Evolutionary conservation across 306 rosid species (phyloP).

Genomic region (Chamaecrista fasciculata): DNA sequence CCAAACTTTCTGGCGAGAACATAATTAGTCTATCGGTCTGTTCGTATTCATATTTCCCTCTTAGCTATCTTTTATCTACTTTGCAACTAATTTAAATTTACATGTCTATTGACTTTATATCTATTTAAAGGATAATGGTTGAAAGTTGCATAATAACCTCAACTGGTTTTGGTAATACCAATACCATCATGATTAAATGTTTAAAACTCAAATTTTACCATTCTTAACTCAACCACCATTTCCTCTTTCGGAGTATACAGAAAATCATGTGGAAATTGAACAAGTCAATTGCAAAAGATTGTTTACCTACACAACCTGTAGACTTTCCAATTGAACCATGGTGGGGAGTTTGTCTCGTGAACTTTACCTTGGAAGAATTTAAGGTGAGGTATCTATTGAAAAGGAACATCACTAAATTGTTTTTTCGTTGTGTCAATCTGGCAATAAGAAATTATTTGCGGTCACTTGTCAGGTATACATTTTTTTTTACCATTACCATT

Average conservation of each 20-base stretch:
- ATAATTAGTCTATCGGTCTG: not conserved
- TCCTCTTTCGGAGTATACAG: slow-evolving; percentile 64
- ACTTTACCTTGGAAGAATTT: slow-evolving; percentile 95
- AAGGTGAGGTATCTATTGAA: slow-evolving; percentile 61
- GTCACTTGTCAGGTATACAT: slow-evolving; percentile 9
- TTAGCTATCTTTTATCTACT: not conserved
- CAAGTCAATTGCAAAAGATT: slow-evolving; percentile 95
- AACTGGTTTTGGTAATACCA: slow-evolving; percentile 10
- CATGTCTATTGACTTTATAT: not conserved
- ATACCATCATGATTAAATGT: slow-evolving; percentile 13
- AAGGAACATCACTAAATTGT: not conserved
- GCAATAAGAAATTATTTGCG: slow-evolving; percentile 19
- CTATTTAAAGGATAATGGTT: slow-evolving; percentile 15
- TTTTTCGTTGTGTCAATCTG: slow-evolving; percentile 7
- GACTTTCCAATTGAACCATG: slow-evolving; percentile 87
- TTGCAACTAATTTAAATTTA: slow-evolving; percentile 10
- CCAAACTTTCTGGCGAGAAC: slow-evolving; percentile 5
- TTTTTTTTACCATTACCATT: slow-evolving; percentile 11
- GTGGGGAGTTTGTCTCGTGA: slow-evolving; percentile 96
- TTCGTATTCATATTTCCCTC: not conserved
- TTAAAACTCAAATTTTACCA: slow-evolving; percentile 18
- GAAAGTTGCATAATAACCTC: slow-evolving; percentile 12
- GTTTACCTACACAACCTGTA: slow-evolving; percentile 83
- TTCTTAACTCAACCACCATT: slow-evolving; percentile 31
- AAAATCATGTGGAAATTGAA: slow-evolving; percentile 98